Percentiles rank a stretch among this genome's conserved stretches.
Conservation (phyloP, 768 basidiomycete genomes). For the Lactifluus echinatus region DNA sequence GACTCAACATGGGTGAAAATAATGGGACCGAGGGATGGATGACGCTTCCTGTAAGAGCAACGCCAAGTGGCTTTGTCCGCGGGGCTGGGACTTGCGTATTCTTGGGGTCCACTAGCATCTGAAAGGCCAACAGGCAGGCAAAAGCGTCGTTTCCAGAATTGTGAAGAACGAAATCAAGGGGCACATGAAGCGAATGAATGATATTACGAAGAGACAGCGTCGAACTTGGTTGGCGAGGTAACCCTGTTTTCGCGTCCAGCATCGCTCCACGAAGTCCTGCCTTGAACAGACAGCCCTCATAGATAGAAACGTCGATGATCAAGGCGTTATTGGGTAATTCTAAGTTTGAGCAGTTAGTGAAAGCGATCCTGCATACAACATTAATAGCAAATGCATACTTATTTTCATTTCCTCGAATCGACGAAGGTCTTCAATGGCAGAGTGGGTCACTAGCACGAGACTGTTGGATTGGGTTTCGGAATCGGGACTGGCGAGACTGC, state of each 20-base stretch:
- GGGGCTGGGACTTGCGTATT: constrained; percentile 28
- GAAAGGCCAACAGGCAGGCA: constrained; percentile 56
- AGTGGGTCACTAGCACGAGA: constrained; percentile 66
- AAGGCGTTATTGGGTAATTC: constrained; percentile 70
- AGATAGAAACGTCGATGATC: constrained; percentile 52
- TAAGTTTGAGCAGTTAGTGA: constrained; percentile 24
- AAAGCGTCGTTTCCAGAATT: constrained; percentile 82
- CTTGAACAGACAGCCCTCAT: constrained; percentile 55
- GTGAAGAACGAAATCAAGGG: constrained; percentile 39
- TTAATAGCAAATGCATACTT: constrained; percentile 38
- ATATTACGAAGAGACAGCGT: constrained; percentile 56
- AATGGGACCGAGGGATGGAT: constrained; percentile 11
- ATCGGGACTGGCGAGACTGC: constrained; percentile 68
- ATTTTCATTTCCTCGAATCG: constrained; percentile 74
- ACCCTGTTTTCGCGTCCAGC: constrained; percentile 49
- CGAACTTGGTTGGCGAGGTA: constrained; percentile 42
- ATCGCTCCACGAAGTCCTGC: constrained; percentile 50
- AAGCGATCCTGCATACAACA: not conserved
- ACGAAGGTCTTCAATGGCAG: constrained; percentile 44
- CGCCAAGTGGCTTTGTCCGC: not conserved
- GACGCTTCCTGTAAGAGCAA: not conserved
- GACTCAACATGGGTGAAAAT: constrained; percentile 12
- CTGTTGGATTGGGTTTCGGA: constrained; percentile 61
- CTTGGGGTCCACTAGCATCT: constrained; percentile 55
- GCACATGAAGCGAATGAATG: constrained; percentile 48